phyloP scores from a whole-genome alignment of 495 filamentous ascomycete species.

The Glarea lozoyensis region DNA sequence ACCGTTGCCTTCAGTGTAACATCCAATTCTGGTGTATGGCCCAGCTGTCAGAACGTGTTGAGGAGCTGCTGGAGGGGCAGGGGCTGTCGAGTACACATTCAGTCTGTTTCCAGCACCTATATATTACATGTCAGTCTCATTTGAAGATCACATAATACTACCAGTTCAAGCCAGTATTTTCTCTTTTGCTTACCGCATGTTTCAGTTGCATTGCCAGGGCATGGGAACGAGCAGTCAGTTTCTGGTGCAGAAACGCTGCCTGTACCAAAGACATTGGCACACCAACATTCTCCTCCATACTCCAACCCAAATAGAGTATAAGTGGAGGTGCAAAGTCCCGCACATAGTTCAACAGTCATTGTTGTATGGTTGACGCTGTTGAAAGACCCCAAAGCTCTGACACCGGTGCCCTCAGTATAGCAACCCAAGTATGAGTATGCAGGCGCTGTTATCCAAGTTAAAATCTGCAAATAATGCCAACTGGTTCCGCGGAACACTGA shows the following conservation, averaged over 20 bases:
- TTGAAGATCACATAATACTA: too few relatives aligned
- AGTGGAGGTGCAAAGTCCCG: neutral
- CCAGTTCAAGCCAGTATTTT: too few relatives aligned
- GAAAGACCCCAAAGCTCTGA: neutral
- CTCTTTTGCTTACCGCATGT: too few relatives aligned
- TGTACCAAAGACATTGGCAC: slow-evolving; percentile 7
- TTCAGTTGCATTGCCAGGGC: slow-evolving; percentile 27
- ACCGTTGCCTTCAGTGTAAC: slow-evolving; percentile 31
- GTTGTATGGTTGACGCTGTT: neutral
- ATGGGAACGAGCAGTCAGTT: slow-evolving; percentile 26
- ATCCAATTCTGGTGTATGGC: slow-evolving; percentile 30
- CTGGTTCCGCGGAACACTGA: neutral
- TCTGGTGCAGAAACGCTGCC: slow-evolving; percentile 26
- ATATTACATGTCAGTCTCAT: too few relatives aligned
- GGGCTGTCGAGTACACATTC: slow-evolving; percentile 21
- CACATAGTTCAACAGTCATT: slow-evolving; percentile 3
- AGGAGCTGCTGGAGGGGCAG: slow-evolving; percentile 4
- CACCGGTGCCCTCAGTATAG: slow-evolving; percentile 4
- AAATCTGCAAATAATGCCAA: too few relatives aligned
- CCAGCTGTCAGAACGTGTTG: slow-evolving; percentile 23
- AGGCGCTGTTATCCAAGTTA: neutral
- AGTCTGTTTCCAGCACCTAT: slow-evolving; percentile 32
- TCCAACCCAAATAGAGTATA: slow-evolving; percentile 9
- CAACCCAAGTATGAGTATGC: slow-evolving; percentile 3
- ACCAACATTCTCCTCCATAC: slow-evolving; percentile 15